Base-by-base conservation (phyloP, 1,284 basidiomycete genomes). In the Cryptococcus sp. region DNA sequence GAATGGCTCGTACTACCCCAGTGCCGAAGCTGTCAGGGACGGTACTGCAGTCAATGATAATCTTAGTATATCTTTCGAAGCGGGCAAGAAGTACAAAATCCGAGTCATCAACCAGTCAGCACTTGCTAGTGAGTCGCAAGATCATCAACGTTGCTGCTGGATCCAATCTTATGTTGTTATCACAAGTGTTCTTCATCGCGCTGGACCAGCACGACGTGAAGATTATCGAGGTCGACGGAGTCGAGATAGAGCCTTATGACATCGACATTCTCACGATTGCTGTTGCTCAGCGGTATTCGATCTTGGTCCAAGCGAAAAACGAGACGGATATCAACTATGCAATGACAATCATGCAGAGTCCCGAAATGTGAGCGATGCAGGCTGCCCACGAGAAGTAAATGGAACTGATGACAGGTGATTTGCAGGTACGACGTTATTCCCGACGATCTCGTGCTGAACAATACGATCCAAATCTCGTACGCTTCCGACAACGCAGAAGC, bases 201-300 rank as follows among this genome's bases (percentile, higher is more conserved):
- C 88, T 97, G 53, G 92, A 95, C 61, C 91, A 91, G 1, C 94
- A 97, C 74, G 84, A 89, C 37, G 94, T 96, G 91, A 79, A 83
- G 11, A 84, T 97, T 64, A 93, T 98, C 69, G 87, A 91, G 71
- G 89, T 86, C 26, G 93, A 97, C 68, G 91, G 93, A 6, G 89
- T 87, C 4, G 93, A 96, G 75, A 81, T 87, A 2, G 82, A 89
- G 69, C 86, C 87, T 60, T 87, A 81, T 54, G 81, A 85, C 0
- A 85, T 87, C 57, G 87, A 91, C 68, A 74, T 87, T 37, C 68
- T 97, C 52, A 83, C 85, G 44, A 62, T 96, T 57, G 83, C 89
- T 5, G 91, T 89, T 47, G 93, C 93, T 0, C 94, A 98, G 76
- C 86, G 94, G n/a, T 96, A 94, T 79, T 93, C 91, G 0, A 81